Conservation (phyloP, 805 yeast genomes). For the Hanseniaspora lindneri region DNA sequence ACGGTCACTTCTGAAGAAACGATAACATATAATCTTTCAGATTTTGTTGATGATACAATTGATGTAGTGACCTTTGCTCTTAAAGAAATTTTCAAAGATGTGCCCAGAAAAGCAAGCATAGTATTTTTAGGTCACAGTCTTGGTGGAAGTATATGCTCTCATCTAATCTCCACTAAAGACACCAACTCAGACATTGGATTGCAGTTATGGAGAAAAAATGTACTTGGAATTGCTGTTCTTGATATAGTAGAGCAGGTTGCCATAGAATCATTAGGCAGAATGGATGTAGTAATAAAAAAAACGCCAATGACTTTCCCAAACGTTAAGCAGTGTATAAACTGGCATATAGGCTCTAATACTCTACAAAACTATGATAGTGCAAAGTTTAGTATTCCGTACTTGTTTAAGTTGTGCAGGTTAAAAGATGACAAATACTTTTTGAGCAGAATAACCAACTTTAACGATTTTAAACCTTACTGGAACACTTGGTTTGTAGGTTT, state of each 20-base stretch:
- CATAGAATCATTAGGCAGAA: slow-evolving; percentile 48
- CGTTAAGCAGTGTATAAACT: slow-evolving; percentile 52
- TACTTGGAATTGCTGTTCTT: slow-evolving; percentile 63
- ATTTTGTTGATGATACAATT: slow-evolving; percentile 48
- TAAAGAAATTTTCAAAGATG: slow-evolving; percentile 11
- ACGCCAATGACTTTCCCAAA: slow-evolving; percentile 52
- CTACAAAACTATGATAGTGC: slow-evolving; percentile 55
- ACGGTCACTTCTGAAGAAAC: slow-evolving; percentile 21
- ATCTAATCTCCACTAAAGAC: no score
- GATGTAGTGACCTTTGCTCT: slow-evolving; percentile 37
- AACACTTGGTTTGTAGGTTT: slow-evolving; percentile 65
- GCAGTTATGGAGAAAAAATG: slow-evolving; percentile 20
- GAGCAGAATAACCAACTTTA: slow-evolving; percentile 57
- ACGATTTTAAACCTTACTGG: slow-evolving; percentile 61
- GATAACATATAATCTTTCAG: slow-evolving; percentile 35
- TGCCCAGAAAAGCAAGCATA: slow-evolving; percentile 26
- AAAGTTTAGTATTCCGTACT: slow-evolving; percentile 60
- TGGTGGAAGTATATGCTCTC: slow-evolving; percentile 77
- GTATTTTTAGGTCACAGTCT: slow-evolving; percentile 79
- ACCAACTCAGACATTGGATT: no score
- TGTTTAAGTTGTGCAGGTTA: slow-evolving; percentile 28
- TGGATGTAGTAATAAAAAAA: slow-evolving; percentile 52
- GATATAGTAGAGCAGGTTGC: slow-evolving; percentile 96
- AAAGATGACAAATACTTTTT: slow-evolving; percentile 23
- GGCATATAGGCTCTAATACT: slow-evolving; percentile 58